Base-by-base conservation (phyloP, 768 basidiomycete species). In the Tricholomella constricta region DNA sequence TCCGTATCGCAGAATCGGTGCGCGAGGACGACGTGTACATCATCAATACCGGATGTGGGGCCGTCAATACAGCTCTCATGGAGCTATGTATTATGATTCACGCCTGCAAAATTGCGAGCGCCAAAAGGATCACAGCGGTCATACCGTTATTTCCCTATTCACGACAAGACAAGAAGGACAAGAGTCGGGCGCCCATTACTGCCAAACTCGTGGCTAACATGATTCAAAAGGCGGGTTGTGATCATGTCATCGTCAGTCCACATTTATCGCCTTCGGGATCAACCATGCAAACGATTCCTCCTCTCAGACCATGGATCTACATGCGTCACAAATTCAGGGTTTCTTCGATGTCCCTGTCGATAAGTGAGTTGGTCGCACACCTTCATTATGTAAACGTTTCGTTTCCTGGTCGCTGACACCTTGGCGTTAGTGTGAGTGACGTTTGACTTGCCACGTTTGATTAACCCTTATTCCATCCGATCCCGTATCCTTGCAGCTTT, bases 271-370 rank as follows among this genome's bases (percentile, higher is more conserved):
- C 29, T 22, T 26, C 20, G 45, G 41, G 41, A 38, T 36, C 51
- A 37, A 52, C 51, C 32, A 65, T 46, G 37, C 49, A 54, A 45
- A 37, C 48, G 17, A 32, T 48, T 48, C 32, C 23, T 53, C 48
- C 32, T 34, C 34, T 25, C 58, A 95, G 93, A 98, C 96, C 8
- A 97, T 98, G 94, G 97, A 99, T 74, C 78, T 98, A 54, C 96
- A 99, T 68, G 97, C 97, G 27, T 96, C 94, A 2, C 97, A 99
- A 68, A 98, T 99, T 57, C 97, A 99, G 74, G 97, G 97, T 6
- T 99, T 99, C 77, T 99, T 99, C 71, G 96, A 98, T 71, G 95
- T 98, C 38, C 97, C 97, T 7, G 96, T 98, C 64, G 97, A 99
- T 80, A 98, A 99, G 93, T 96, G 68, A 82, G 93, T 84, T 35